Base-by-base conservation (phyloP, 257 asterid genomes). In the Solanum arcanum region DNA sequence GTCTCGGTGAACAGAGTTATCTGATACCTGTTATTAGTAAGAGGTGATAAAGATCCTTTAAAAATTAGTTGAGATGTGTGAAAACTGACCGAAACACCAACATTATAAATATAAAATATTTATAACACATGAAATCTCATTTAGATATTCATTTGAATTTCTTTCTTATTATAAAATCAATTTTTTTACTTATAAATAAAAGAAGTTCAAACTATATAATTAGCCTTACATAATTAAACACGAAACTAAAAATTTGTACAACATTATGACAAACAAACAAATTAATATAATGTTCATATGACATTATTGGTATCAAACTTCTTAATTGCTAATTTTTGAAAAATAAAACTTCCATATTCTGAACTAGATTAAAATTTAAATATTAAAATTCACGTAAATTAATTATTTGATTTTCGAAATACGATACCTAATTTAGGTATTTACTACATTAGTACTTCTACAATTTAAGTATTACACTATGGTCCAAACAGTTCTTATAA, bases 1-100 rank as follows among this genome's bases (percentile, higher is more conserved):
- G 25, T 0, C n/a, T 56, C 2, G 1, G 1, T 56, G 12, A 3
- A 56, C 1, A 20, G 1, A 56, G 1, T 56, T 37, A 56, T 2
- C 3, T 56, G 12, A 56, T 7, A 56, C 25, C 0, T 56, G 0
- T 20, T 56, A 1, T n/a, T 20, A 7, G 0, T 56, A 1, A 1
- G 11, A 56, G 2, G 5, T 56, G 25, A 5, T 20, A 56, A 5
- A 56, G 0, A 56, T 56, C 25, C n/a, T 56, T 56, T 20, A 56
- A 0, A 0, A 56, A 56, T 56, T 18, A 18, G 2, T 56, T 18
- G n/a, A 56, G n/a, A 18, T 18, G 12, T 56, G 64, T 0, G 23
- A 56, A 56, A 56, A 56, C 2, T 7, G 25, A 56, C 0, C 2
- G 1, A 2, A 56, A 56, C 25, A 1, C 1, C 5, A 56, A 4